These are phyloP conservation scores for Xylaria longipes DNA, from an alignment of 495 filamentous ascomycete species.

Conservation along the genomic window DNA sequence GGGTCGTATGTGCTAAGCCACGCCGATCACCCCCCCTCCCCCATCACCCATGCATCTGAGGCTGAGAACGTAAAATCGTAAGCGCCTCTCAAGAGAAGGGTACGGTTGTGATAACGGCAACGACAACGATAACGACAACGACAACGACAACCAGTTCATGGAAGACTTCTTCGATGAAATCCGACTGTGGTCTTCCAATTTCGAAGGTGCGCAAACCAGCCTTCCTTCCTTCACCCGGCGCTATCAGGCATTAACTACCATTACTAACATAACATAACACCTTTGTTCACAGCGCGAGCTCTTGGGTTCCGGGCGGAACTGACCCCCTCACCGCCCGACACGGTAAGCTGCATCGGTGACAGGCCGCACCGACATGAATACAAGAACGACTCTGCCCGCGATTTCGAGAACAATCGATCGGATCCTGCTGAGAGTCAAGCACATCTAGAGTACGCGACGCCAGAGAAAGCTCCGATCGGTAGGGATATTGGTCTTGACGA, in stretches of 20 bases:
- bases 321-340: neutral
- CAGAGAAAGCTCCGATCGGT: neutral
- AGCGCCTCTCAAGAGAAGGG: no score
- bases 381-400: neutral
- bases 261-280: neutral
- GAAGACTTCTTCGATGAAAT: neutral
- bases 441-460: neutral
- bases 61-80: no score
- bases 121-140: no score
- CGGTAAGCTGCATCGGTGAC: neutral
- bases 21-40: no score
- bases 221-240: neutral
- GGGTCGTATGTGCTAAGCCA: no score
- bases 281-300: neutral
- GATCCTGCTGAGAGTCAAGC: neutral
- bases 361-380: neutral
- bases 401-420: neutral
- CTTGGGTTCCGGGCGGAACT: neutral
- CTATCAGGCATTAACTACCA: neutral
- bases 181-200: neutral
- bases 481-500: neutral
- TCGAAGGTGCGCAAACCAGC: neutral
- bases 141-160: neutral
- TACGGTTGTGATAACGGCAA: no score
- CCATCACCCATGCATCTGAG: no score